Evolutionary conservation across 2,329 filamentous ascomycete species (phyloP).

Genomic region (Fusarium goolgardi): DNA sequence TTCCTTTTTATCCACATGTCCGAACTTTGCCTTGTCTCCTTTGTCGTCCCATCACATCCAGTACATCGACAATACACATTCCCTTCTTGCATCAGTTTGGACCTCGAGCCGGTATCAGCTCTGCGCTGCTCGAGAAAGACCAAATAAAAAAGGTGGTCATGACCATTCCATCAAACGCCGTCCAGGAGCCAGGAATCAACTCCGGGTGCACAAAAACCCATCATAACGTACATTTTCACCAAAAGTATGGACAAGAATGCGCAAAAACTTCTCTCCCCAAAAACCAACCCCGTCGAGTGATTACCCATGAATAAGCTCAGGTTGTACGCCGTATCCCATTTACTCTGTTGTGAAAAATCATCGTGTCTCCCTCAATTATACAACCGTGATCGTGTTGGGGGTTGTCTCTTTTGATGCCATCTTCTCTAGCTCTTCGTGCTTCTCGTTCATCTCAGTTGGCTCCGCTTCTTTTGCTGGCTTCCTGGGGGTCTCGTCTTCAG

Average conservation of each 20-base stretch:
- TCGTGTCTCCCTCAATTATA: conserved; percentile 42
- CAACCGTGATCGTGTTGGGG: conserved; percentile 45
- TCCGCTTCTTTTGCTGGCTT: conserved; percentile 45
- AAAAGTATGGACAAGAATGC: conserved; percentile 47
- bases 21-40: conserved; percentile 20
- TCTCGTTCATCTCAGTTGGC: conserved; percentile 39
- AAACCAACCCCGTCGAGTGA: conserved; percentile 34
- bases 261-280: conserved; percentile 34
- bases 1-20: conserved; percentile 37
- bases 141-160: conserved; percentile 33
- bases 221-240: conserved; percentile 44
- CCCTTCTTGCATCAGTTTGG: conserved; percentile 30
- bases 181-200: conserved; percentile 9
- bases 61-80: conserved; percentile 35
- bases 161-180: conserved; percentile 43
- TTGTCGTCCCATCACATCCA: conserved; percentile 26
- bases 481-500: conserved; percentile 50
- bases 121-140: conserved; percentile 36
- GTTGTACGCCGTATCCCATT: conserved; percentile 39
- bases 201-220: conserved; percentile 34
- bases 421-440: conserved; percentile 40
- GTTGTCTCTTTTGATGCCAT: conserved; percentile 43
- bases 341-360: conserved; percentile 40
- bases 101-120: conserved; percentile 39
- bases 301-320: conserved; percentile 39